Evolutionary conservation across 495 filamentous ascomycete species (phyloP).

Genomic region (Daldinia bambusicola): DNA sequence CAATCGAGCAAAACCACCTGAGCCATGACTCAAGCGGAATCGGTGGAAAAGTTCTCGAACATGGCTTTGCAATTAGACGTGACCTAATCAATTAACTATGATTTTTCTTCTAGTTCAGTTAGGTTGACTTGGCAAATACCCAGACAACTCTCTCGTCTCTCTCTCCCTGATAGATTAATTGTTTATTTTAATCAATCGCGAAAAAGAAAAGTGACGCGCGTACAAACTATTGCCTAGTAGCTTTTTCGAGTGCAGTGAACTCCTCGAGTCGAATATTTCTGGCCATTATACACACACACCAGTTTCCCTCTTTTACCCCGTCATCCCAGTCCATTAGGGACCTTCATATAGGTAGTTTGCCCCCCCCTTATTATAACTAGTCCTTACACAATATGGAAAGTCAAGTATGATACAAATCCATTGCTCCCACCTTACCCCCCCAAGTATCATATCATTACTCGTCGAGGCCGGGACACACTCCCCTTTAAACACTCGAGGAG

Average conservation of each 20-base stretch:
- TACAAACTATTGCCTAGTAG: slow-evolving; percentile 16
- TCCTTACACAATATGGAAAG: slow-evolving; percentile 20
- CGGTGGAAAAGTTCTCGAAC: neutral
- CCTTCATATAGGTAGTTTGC: neutral
- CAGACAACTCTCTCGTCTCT: too few relatives aligned
- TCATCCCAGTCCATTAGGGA: slow-evolving; percentile 18
- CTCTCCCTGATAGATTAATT: slow-evolving; percentile 4
- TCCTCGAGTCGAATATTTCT: slow-evolving; percentile 4
- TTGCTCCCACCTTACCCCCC: slow-evolving; percentile 6
- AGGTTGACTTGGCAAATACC: neutral
- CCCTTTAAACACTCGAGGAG: neutral
- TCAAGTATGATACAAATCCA: slow-evolving; percentile 32
- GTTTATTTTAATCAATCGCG: slow-evolving; percentile 13
- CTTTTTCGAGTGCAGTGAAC: neutral
- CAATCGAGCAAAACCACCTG: neutral
- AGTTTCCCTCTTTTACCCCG: slow-evolving; percentile 10
- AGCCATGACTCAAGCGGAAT: neutral
- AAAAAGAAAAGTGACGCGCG: neutral
- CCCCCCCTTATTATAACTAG: slow-evolving; percentile 27
- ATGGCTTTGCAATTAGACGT: neutral
- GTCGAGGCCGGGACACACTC: neutral
- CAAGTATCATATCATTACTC: neutral
- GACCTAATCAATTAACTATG: neutral
- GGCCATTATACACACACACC: slow-evolving; percentile 38
- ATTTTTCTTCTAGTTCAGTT: neutral